A percentile compares a stretch with the other conserved stretches of the same genome.
Conservation (phyloP, 2,329 filamentous ascomycete species). For the Dactylellina drechsleri region DNA sequence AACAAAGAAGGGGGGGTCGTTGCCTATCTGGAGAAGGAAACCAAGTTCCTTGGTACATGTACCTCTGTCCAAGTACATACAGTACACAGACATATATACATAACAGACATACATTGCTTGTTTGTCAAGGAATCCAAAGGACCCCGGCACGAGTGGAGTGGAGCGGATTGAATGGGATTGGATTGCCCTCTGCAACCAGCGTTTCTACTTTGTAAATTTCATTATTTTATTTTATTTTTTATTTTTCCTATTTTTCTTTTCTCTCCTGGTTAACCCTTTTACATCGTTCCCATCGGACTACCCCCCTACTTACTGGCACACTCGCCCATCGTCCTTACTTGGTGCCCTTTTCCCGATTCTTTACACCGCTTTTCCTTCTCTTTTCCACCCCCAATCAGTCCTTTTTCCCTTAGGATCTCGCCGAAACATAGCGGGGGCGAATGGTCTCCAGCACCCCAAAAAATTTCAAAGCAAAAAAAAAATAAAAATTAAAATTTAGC, state of each 20-base stretch:
- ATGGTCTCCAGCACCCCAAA: not conserved
- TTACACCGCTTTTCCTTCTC: constrained; percentile 38
- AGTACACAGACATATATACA: too few species aligned
- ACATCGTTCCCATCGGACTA: constrained; percentile 48
- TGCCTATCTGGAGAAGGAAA: too few species aligned
- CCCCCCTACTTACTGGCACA: not conserved
- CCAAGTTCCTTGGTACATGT: too few species aligned
- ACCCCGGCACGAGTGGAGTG: constrained; percentile 33
- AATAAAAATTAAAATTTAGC: too few species aligned
- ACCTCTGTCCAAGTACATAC: too few species aligned
- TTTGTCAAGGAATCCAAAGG: constrained; percentile 41
- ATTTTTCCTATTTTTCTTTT: constrained; percentile 3
- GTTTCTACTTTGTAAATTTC: constrained; percentile 34
- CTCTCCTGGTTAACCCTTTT: constrained; percentile 52
- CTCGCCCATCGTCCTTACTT: constrained; percentile 1
- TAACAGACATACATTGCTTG: not conserved
- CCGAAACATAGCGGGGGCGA: constrained; percentile 43
- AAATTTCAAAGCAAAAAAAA: too few species aligned
- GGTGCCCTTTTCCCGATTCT: constrained; percentile 46
- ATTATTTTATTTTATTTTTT: constrained; percentile 23
- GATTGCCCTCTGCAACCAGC: not conserved
- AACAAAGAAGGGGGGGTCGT: not conserved
- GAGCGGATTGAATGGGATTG: constrained; percentile 11
- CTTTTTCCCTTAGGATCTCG: constrained; percentile 40
- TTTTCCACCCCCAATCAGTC: constrained; percentile 46